Evolutionary conservation across 2,329 filamentous ascomycete genomes (phyloP).

Genomic region (Aureobasidium sp.): DNA sequence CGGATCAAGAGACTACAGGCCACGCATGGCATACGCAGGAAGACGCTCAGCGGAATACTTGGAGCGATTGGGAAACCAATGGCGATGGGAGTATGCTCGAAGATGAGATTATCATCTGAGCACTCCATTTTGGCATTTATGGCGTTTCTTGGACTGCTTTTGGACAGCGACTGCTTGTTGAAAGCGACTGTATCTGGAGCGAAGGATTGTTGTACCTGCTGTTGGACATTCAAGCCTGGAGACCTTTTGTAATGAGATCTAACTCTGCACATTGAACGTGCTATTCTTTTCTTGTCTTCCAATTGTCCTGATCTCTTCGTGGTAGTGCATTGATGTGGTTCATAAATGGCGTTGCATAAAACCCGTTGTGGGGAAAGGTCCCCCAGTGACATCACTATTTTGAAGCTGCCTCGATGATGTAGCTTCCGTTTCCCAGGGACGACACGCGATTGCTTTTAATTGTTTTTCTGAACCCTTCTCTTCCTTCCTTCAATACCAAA

Average conservation of each 20-base stretch:
- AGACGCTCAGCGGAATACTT: background rate
- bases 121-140: background rate
- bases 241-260: background rate
- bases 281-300: background rate
- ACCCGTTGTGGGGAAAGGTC: background rate
- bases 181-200: background rate
- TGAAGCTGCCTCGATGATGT: background rate
- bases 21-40: background rate
- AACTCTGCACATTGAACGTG: background rate
- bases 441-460: background rate
- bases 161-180: no score
- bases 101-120: constrained; percentile 8
- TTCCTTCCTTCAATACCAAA: background rate
- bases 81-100: constrained; percentile 12
- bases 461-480: background rate
- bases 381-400: background rate
- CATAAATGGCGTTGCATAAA: background rate
- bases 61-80: background rate
- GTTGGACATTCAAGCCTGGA: background rate
- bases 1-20: background rate
- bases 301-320: background rate
- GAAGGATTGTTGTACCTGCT: background rate
- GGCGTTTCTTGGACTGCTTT: background rate
- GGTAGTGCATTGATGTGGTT: background rate
- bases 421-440: background rate